These are phyloP conservation scores for Saccharum officinarum DNA, from an alignment of 176 grass and related monocot species.

Conservation along the genomic window DNA sequence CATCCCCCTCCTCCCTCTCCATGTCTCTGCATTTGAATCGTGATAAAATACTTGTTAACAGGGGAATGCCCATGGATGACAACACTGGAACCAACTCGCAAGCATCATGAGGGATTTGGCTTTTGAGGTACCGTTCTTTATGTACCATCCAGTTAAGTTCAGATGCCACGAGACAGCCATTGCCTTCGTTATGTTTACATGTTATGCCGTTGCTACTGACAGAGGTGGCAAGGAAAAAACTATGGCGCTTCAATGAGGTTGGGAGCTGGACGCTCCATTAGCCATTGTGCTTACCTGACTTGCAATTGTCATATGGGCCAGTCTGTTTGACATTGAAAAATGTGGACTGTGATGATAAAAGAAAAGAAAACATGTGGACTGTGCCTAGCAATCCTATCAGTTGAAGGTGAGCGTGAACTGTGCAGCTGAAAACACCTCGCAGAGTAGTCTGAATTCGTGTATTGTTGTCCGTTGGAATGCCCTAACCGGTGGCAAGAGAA, in stretches of 20 bases:
- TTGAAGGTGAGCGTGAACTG: not conserved
- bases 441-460: constrained; percentile 8
- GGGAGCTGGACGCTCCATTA: constrained; percentile 5
- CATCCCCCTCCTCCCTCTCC: not conserved
- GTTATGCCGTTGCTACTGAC: not conserved
- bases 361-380: not conserved
- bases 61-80: constrained; percentile 62
- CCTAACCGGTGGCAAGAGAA: not conserved
- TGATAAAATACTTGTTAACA: constrained; percentile 29
- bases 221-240: not conserved
- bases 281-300: constrained; percentile 6
- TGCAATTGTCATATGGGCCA: not conserved
- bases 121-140: constrained; percentile 39
- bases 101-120: constrained; percentile 14
- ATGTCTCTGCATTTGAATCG: not conserved
- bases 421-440: not conserved
- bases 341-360: not conserved
- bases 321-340: constrained; percentile 15
- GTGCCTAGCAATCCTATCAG: not conserved
- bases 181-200: not conserved
- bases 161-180: not conserved
- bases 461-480: not conserved
- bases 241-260: not conserved
- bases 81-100: constrained; percentile 33
- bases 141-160: not conserved